Percentiles rank a stretch among this genome's conserved stretches.
Evolutionary conservation across 495 filamentous ascomycete genomes (phyloP).

Genomic region (Aspergillus cristatus): DNA sequence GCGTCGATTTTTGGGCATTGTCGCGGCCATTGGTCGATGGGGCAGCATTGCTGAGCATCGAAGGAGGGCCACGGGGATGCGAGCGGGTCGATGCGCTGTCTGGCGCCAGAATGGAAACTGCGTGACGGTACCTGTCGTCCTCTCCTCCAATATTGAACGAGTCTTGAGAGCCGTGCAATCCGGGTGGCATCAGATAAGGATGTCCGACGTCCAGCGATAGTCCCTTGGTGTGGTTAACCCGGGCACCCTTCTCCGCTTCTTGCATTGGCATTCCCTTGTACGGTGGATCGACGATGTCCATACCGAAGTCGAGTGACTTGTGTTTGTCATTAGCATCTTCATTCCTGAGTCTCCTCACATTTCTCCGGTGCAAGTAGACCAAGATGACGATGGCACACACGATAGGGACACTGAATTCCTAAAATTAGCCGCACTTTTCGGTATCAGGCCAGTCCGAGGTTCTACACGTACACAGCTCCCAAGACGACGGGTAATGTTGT

Average conservation of each 20-base stretch:
- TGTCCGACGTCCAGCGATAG: constrained; percentile 68
- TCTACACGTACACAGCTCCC: constrained; percentile 65
- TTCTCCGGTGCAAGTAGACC: constrained; percentile 67
- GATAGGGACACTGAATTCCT: constrained; percentile 61
- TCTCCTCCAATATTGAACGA: constrained; percentile 63
- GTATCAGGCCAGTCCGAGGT: no score
- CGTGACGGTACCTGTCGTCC: constrained; percentile 79
- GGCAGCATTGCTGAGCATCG: constrained; percentile 32
- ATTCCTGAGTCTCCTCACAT: constrained; percentile 56
- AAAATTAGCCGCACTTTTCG: constrained; percentile 20
- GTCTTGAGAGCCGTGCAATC: constrained; percentile 66
- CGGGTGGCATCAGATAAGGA: constrained; percentile 85
- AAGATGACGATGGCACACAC: constrained; percentile 57
- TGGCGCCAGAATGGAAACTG: constrained; percentile 46
- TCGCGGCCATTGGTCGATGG: constrained; percentile 9
- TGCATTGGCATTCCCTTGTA: constrained; percentile 30
- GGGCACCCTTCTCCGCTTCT: constrained; percentile 39
- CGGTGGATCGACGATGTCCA: constrained; percentile 42
- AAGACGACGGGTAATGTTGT: constrained; percentile 69
- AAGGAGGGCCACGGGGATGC: constrained; percentile 34
- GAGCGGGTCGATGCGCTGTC: constrained; percentile 53
- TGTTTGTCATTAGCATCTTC: constrained; percentile 86
- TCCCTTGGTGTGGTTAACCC: constrained; percentile 50
- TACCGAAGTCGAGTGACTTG: constrained; percentile 88
- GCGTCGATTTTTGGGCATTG: constrained; percentile 7